Base-by-base conservation (phyloP, 1,284 basidiomycete genomes). In the Tilletiopsis washingtonensis region DNA sequence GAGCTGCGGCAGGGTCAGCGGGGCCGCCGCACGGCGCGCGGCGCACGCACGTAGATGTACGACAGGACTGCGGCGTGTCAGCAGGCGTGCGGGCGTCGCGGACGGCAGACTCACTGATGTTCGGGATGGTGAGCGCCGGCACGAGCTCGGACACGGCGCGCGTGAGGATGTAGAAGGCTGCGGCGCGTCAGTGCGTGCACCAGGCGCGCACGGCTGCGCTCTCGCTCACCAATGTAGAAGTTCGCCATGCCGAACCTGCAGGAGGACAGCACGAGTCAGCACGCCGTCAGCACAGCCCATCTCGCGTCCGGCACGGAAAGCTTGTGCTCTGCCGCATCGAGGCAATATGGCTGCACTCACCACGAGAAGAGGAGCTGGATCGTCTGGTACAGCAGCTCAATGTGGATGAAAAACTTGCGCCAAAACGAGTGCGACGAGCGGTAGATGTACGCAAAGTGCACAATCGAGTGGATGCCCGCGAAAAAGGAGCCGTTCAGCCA, bases 311-410 rank as follows among this genome's bases (percentile, higher is more conserved):
- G n/a, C n/a, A n/a, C n/a, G n/a, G n/a, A n/a, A n/a, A n/a, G n/a
- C n/a, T n/a, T n/a, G n/a, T n/a, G n/a, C n/a, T n/a, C n/a, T n/a
- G n/a, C n/a, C n/a, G n/a, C n/a, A n/a, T n/a, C n/a, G n/a, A n/a
- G n/a, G n/a, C n/a, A n/a, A n/a, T n/a, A n/a, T n/a, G n/a, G n/a
- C n/a, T n/a, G n/a, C n/a, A n/a, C n/a, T n/a, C n/a, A n/a, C 67
- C 67, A 73, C 6, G 62, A 61, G 45, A 70, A 73, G 41, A 73
- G 27, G 91, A 73, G 59, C 51, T 62, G 56, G 29, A 71, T 56
- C 19, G 57, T 43, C 44, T 71, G 71, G 53, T 73, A 73, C 40
- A 71, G n/a, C 48, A 71, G 61, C 48, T 73, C 71, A 41, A 73
- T 49, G 52, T 73, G 71, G 5, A 73, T 51, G 14, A 53, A 49